These are phyloP conservation scores for Xylaria arbuscula DNA, from an alignment of 2,329 filamentous ascomycete species.

Conservation along the genomic window DNA sequence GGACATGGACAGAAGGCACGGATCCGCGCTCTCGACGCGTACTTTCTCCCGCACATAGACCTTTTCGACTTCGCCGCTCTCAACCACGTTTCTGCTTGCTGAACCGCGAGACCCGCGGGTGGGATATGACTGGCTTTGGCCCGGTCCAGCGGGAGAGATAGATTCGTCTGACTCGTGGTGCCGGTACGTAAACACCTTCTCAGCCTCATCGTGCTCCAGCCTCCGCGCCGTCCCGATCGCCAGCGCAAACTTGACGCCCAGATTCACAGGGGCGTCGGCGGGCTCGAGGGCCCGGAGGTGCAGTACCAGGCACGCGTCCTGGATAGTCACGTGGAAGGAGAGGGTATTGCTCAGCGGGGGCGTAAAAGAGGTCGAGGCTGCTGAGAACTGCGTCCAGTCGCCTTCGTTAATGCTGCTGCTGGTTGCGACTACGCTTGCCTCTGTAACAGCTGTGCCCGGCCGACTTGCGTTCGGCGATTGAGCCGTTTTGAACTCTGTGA, in stretches of 20 bases:
- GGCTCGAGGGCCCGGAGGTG: slow-evolving; percentile 77
- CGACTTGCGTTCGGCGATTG: slow-evolving; percentile 11
- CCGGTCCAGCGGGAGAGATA: slow-evolving; percentile 35
- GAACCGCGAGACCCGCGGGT: slow-evolving; percentile 28
- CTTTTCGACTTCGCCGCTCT: slow-evolving; percentile 57
- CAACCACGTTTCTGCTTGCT: slow-evolving; percentile 24
- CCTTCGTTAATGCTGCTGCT: slow-evolving; percentile 49
- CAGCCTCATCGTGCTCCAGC: slow-evolving; percentile 82
- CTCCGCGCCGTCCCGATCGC: slow-evolving; percentile 74
- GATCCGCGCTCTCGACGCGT: slow-evolving; percentile 88
- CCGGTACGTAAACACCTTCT: slow-evolving; percentile 76
- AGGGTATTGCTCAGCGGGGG: slow-evolving; percentile 68
- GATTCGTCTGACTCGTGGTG: slow-evolving; percentile 35
- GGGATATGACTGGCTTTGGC: slow-evolving; percentile 23
- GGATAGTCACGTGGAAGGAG: slow-evolving; percentile 78
- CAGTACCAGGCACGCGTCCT: slow-evolving; percentile 76
- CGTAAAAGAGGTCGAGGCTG: slow-evolving; percentile 46
- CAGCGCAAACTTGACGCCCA: slow-evolving; percentile 74
- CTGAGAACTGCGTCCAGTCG: slow-evolving; percentile 49
- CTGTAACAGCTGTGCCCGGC: slow-evolving; percentile 26
- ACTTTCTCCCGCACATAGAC: slow-evolving; percentile 92
- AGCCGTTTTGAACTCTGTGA: slow-evolving; percentile 39
- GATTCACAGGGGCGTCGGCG: slow-evolving; percentile 68
- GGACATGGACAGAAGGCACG: slow-evolving; percentile 82
- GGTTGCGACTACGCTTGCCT: slow-evolving; percentile 17